These are phyloP conservation scores for Albatrellus ellisii DNA, from an alignment of 768 basidiomycete genomes.

Conservation along the genomic window DNA sequence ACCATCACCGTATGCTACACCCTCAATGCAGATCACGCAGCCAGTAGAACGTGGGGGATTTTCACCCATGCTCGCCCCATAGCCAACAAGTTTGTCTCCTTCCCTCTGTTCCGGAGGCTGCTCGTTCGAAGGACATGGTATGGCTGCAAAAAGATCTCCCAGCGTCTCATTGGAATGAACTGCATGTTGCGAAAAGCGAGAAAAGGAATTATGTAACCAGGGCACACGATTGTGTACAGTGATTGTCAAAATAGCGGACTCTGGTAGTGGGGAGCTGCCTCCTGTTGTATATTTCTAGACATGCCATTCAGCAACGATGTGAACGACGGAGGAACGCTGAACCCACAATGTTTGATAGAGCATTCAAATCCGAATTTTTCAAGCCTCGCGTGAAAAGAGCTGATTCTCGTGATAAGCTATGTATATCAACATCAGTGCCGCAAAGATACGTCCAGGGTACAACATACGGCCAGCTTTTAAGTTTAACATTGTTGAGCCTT, in stretches of 20 bases:
- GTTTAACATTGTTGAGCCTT: conserved; percentile 34
- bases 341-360: conserved; percentile 30
- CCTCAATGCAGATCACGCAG: conserved; percentile 51
- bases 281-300: conserved; percentile 5
- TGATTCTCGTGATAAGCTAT: conserved; percentile 38
- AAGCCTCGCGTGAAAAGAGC: conserved; percentile 50
- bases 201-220: conserved; percentile 47
- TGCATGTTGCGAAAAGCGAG: conserved; percentile 55
- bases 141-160: conserved; percentile 39
- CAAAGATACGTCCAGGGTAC: background rate
- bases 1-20: conserved; percentile 43
- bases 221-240: conserved; percentile 46
- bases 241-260: conserved; percentile 40
- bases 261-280: conserved; percentile 9
- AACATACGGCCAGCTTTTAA: conserved; percentile 53
- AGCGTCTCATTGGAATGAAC: conserved; percentile 64
- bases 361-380: conserved; percentile 56
- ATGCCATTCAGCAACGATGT: conserved; percentile 2
- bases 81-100: conserved; percentile 23
- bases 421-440: conserved; percentile 5
- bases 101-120: conserved; percentile 28
- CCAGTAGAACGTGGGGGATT: conserved; percentile 18
- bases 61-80: conserved; percentile 14
- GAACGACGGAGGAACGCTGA: background rate
- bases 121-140: conserved; percentile 53